Evolutionary conservation across 768 basidiomycete genomes (phyloP), one percentile per base, ranked within the genome.

Genomic region (Cystofilobasidium capitatum): DNA sequence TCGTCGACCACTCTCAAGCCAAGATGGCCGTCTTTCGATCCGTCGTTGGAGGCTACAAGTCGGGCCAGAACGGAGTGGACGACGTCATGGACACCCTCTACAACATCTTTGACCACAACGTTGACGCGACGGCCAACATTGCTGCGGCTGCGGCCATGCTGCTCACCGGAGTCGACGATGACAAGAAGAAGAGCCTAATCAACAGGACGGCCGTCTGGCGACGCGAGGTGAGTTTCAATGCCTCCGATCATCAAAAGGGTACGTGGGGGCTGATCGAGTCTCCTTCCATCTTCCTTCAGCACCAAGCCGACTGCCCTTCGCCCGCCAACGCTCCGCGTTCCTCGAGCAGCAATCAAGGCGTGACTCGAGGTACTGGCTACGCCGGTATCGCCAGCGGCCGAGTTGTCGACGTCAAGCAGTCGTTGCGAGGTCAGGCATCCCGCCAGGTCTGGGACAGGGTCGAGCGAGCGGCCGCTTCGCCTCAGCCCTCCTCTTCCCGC

Each of bases 51-150:
- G 84, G 87, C 35, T 99, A 87, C 78, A 82, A 84, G 31, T 76
- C 81, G 2, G 85, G 85, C 47, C 93, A 99, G 75, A 83, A 85
- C 12, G 84, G 83, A 45, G 88, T 91, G 2, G 81, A 85, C 4
- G 94, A 94, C 76, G 81, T 97, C 70, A 86, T 97, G 60, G 86
- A 86, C 45, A 93, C 89, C 0, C 80, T 93, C n/a, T 94, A 86
- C 86, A 88, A 86, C 74, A 81, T 88, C 40, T 77, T 88, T 14
- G 85, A 86, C 64, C 76, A 80, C 20, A 79, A 85, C 69, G 75
- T 88, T 26, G 91, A 96, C 61, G 81, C 84, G 36, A 88, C 89
- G 0, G 86, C 85, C 0, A 66, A 72, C 5, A 72, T 80, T 26
- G 70, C 76, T 31, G 64, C 73, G 51, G 76, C 75, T 63, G 84